phyloP scores from a whole-genome alignment of 108 stramenopile species.

The Conticribra weissflogii region DNA sequence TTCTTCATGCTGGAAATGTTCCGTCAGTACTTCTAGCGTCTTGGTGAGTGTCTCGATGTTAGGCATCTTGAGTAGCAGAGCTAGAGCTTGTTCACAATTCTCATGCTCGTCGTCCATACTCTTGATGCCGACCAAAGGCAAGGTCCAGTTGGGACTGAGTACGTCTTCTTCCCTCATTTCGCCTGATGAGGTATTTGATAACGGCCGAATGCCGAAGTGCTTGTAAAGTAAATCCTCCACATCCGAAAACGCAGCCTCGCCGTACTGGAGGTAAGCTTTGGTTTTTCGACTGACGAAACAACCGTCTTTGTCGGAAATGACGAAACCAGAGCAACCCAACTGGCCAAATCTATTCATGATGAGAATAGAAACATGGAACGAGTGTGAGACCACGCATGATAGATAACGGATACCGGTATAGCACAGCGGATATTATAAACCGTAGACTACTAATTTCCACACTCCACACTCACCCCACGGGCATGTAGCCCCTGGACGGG shows the following conservation, averaged over 20 bases:
- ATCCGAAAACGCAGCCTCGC: constrained; percentile 47
- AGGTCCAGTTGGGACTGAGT: constrained; percentile 11
- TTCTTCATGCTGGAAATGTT: constrained; percentile 57
- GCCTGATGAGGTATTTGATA: too few species aligned
- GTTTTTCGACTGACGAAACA: constrained; percentile 63
- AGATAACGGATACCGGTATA: neutral
- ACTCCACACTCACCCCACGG: constrained; percentile 48
- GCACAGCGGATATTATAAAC: neutral
- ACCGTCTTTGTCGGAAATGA: constrained; percentile 48
- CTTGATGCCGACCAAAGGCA: constrained; percentile 48
- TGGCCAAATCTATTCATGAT: constrained; percentile 55
- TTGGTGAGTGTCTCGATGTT: constrained; percentile 19
- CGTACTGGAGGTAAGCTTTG: constrained; percentile 48
- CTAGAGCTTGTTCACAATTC: constrained; percentile 37
- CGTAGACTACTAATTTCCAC: too few species aligned
- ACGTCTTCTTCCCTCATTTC: constrained; percentile 13
- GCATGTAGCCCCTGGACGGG: constrained; percentile 49
- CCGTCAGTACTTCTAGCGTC: constrained; percentile 19
- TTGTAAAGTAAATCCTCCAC: constrained; percentile 39
- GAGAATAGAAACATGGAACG: too few species aligned
- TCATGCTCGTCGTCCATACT: constrained; percentile 58
- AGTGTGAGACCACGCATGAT: too few species aligned
- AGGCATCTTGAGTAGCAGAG: constrained; percentile 10
- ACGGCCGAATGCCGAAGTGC: constrained; percentile 12
- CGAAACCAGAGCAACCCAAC: constrained; percentile 61